Percentiles rank a stretch among this genome's conserved stretches.
Conservation (phyloP, 306 rosid species). For the Cicer pinnatifidum region DNA sequence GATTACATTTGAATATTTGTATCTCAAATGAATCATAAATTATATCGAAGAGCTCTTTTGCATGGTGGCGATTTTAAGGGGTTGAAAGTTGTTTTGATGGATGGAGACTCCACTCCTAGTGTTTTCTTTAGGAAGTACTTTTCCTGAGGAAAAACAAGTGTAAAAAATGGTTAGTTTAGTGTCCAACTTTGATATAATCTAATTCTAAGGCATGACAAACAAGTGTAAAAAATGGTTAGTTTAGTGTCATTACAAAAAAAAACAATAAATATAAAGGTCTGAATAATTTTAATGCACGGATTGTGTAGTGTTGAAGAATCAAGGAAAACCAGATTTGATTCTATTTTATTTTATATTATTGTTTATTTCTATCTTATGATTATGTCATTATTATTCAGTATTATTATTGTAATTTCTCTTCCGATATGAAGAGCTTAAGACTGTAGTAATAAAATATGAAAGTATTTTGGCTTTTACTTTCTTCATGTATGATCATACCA, state of each 20-base stretch:
- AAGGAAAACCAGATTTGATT: too few species aligned
- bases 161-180: constrained; percentile 34
- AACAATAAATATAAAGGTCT: background rate
- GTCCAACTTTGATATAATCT: constrained; percentile 31
- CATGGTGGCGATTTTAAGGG: constrained; percentile 77
- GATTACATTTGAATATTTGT: constrained; percentile 37
- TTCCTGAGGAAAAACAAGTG: constrained; percentile 65
- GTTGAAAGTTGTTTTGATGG: constrained; percentile 55
- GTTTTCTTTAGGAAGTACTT: constrained; percentile 90
- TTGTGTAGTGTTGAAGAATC: background rate
- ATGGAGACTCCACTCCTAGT: constrained; percentile 89
- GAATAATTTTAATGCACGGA: constrained; percentile 5
- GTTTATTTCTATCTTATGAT: too few species aligned
- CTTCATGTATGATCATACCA: background rate
- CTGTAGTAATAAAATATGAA: too few species aligned
- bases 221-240: background rate
- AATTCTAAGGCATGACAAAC: background rate
- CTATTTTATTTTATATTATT: too few species aligned
- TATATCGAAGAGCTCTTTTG: constrained; percentile 86
- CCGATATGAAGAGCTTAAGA: too few species aligned
- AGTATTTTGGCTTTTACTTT: too few species aligned
- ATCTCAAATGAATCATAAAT: constrained; percentile 58
- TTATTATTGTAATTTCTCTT: too few species aligned
- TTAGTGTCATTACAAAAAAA: background rate
- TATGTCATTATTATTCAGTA: too few species aligned